Base-by-base conservation (phyloP, 352 stramenopile species). In the Phytophthora pini region DNA sequence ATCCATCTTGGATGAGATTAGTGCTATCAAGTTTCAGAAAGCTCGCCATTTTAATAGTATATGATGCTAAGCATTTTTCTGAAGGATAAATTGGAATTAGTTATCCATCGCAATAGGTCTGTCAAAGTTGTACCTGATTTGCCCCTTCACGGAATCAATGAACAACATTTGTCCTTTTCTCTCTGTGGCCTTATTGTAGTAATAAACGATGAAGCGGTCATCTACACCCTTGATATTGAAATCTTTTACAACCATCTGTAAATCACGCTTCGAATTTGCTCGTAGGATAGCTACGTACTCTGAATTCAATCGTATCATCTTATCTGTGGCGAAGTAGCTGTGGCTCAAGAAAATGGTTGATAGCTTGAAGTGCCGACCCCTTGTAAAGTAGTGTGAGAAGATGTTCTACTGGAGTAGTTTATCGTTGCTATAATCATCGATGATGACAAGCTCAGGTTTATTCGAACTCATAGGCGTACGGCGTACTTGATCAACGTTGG, bases 401-500 rank as follows among this genome's bases (percentile, higher is more conserved):
- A 61, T 0, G 24, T 61, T 43, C 9, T 61, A 46, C 5, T 61
- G 62, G 0, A 70, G 48, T 2, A 45, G 15, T 0, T 24, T 10
- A 47, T 65, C 62, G 22, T 70, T 70, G 5, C 24, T 52, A 6
- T 61, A 70, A 2, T 70, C 62, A 47, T 65, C 62, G 1, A 65
- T 70, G 27, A 70, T 56, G 0, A 70, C 47, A 4, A 70, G 27
- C 32, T 71, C 56, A 26, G 54, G 48, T 31, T 70, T 61, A 8
- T 52, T 59, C 6, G 41, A 43, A 2, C n/a, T 61, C 0, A 61
- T 27, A 31, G 52, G 52, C 0, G 54, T 53, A 27, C 38, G 41
- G 0, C 54, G 41, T 2, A 61, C 32, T 27, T 47, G 41, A 39
- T 61, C 43, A 44, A 61, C 41, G 9, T 11, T 52, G 0, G 43